Evolutionary conservation across 371 early-diverging fungal species (phyloP), one percentile per base, ranked within the genome.

Genomic region (Zychaea mexicana): DNA sequence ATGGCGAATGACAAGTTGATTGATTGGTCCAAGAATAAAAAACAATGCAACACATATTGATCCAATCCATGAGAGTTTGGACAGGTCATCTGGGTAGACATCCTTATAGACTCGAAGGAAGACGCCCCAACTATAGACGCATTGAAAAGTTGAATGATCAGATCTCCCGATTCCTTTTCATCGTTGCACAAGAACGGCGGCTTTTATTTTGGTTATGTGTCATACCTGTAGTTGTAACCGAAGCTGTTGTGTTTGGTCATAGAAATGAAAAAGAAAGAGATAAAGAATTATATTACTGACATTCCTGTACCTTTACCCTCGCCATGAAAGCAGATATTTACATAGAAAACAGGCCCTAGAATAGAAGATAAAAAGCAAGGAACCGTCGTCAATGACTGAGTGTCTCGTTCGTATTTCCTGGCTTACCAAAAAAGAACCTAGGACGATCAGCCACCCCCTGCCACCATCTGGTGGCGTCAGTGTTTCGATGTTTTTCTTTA

Each of bases 391-490:
- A 17, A n/a, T n/a, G n/a, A n/a, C n/a, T n/a, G n/a, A n/a, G n/a
- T 17, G 19, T 45, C n/a, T 22, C 22, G 10, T 49, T 49, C n/a
- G 24, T 46, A 19, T 39, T 59, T 21, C 17, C 39, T 17, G 53
- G 17, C 74, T 65, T 72, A 78, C 81, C 70, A 73, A 71, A 62
- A 78, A 77, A 19, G 76, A 71, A 10, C 81, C 81, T 61, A 78
- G 67, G 32, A 81, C 76, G 17, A 77, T 74, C 6, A 76, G 66
- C 70, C 78, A 76, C 26, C 78, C 81, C 17, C 70, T 66, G 31
- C 74, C 74, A 28, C 78, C 81, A 63, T 71, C 68, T 2, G 72
- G 72, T 22, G 72, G 72, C 1, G 45, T 45, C 21, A 60, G 26
- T 19, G 33, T 17, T 28, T 60, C 60, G 17, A 47, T 47, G 17